Evolutionary conservation across 1,284 basidiomycete genomes (phyloP), one percentile per base, ranked within the genome.

Genomic region (Trichosporon asahii): DNA sequence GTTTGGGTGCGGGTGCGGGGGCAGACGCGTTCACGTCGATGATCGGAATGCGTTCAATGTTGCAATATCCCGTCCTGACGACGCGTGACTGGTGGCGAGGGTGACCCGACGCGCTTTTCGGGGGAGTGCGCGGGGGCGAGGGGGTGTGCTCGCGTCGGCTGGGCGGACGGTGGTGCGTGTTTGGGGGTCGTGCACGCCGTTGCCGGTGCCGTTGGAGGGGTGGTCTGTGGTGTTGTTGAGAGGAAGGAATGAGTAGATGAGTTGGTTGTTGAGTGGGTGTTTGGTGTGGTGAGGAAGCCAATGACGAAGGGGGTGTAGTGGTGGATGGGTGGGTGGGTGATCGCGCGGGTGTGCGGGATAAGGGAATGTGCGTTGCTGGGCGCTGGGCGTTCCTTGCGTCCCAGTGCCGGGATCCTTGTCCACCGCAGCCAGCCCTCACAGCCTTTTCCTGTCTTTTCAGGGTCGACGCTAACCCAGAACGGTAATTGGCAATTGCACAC

Each of bases 211-310:
- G 49, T 53, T 8, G 18, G 8, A 27, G 27, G 11, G 27, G 29
- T 11, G 25, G 33, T 25, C 40, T n/a, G 44, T 44, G 64, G 37
- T 65, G 64, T 15, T 40, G 25, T 49, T 15, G 44, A 40, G 64
- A 53, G 49, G 49, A 23, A 23, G 44, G 35, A 49, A 65, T 65
- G 37, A 65, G 64, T 61, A 31, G 25, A 65, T 65, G 64, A 49
- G 64, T 65, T 23, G 64, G 37, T 23, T 23, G 27, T 23, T 53
- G 49, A 53, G 49, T 29, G 64, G n/a, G 37, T 65, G 37, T 65
- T 65, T 40, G 64, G 44, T 49, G 64, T 31, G 64, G 64, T 31
- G 64, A 65, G 64, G 44, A 65, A 66, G 29, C 57, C 15, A 61
- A 61, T 61, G 57, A 65, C 44, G 65, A 53, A 53, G 49, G 46